These are phyloP conservation scores for Daldinia loculata DNA, from an alignment of 495 filamentous ascomycete species.

Conservation along the genomic window DNA sequence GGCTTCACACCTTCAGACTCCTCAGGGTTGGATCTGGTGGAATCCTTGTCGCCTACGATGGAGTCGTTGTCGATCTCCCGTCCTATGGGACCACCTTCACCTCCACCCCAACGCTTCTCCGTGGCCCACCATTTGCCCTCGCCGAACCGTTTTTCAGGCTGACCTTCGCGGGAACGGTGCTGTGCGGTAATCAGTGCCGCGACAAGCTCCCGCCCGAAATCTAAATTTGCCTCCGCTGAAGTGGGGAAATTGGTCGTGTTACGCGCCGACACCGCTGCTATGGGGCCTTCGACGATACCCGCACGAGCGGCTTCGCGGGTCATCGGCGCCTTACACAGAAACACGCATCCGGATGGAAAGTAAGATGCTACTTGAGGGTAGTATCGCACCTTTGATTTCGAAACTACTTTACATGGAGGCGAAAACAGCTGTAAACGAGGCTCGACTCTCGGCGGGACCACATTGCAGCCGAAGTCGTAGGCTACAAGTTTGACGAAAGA, in stretches of 20 bases:
- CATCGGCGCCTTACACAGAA: slow-evolving; percentile 72
- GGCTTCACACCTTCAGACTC: background rate
- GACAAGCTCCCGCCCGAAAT: slow-evolving; percentile 77
- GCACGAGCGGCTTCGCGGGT: slow-evolving; percentile 74
- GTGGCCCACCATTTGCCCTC: slow-evolving; percentile 85
- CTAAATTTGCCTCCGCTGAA: slow-evolving; percentile 63
- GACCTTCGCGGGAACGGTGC: slow-evolving; percentile 78
- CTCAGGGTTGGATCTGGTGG: background rate
- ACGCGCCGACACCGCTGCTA: slow-evolving; percentile 67
- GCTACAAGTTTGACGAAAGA: slow-evolving; percentile 80
- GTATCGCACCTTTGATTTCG: slow-evolving; percentile 56
- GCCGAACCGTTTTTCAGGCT: slow-evolving; percentile 69
- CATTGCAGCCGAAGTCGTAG: slow-evolving; percentile 82
- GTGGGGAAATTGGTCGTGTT: slow-evolving; percentile 59
- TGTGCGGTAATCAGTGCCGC: slow-evolving; percentile 81
- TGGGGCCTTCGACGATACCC: slow-evolving; percentile 81
- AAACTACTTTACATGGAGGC: slow-evolving; percentile 48
- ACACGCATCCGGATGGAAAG: slow-evolving; percentile 61
- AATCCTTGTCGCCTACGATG: slow-evolving; percentile 56
- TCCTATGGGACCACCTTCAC: slow-evolving; percentile 69
- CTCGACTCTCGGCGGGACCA: slow-evolving; percentile 66
- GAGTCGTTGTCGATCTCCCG: slow-evolving; percentile 60
- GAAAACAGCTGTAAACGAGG: slow-evolving; percentile 65
- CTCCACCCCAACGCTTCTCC: slow-evolving; percentile 78
- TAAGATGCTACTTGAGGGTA: slow-evolving; percentile 53